Evolutionary conservation across 495 filamentous ascomycete species (phyloP), one percentile per base, ranked within the genome.

Genomic region (Annulohypoxylon moriforme): DNA sequence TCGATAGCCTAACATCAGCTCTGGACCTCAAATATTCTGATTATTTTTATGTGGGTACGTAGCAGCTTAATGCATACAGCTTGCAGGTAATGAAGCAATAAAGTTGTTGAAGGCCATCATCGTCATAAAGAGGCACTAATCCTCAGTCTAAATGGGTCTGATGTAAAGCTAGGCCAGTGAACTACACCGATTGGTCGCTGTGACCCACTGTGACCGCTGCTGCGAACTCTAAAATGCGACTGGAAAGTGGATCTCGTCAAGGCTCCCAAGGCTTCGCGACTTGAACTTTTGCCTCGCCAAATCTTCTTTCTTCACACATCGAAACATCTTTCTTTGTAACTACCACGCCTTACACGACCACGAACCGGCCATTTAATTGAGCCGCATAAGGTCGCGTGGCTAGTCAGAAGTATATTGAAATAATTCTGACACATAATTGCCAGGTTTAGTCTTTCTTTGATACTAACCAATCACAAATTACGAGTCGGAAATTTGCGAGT

Each of bases 181-280:
- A 20, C 33, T 42, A 14, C 49, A 36, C 31, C 55, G 50, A 64
- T 64, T 65, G 62, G 62, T 10, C 24, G 18, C 27, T 31, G 9
- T 8, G 20, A 42, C 11, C 34, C 25, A 58, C 10, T 38, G 16
- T 59, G 44, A 47, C 33, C 27, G 49, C 47, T 47, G 67, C 40
- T 69, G 61, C 68, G 68, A 71, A 71, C 68, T 65, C 61, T 44
- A 49, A 60, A 56, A 38, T 70, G 56, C 56, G 57, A 49, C 68
- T 50, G 66, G 68, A 62, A 61, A 14, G 36, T 71, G 46, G 20
- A 24, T 24, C 56, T 67, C 5, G 29, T 62, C 64, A 50, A 61
- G 58, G 52, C 58, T 72, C 24, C 57, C 64, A 50, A 61, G 50
- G 40, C 42, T 64, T 72, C 64, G 69, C 68, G 68, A 70, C 61